Percentiles rank a stretch among this genome's conserved stretches.
Conservation (phyloP, 2,329 filamentous ascomycete genomes). For the Diaporthe sp. region DNA sequence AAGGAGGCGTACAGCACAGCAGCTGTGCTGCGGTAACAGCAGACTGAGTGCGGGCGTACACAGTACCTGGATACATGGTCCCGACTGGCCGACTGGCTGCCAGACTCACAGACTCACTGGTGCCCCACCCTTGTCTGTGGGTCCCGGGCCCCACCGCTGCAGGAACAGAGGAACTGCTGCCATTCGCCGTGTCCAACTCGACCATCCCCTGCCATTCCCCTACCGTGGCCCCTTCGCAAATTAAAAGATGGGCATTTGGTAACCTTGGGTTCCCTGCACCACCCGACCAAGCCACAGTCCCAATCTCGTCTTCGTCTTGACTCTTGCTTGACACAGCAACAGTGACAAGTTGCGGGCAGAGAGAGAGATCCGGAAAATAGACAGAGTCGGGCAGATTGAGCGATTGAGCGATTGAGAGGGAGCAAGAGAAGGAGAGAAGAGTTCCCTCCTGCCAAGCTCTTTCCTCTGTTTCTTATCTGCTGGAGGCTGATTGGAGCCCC, state of each 20-base stretch:
- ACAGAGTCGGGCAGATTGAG: background rate
- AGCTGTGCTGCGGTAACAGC: background rate
- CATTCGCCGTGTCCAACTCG: slow-evolving; percentile 15
- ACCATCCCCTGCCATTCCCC: background rate
- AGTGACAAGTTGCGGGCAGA: slow-evolving; percentile 20
- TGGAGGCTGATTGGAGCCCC: background rate
- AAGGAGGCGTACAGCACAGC: too few species aligned
- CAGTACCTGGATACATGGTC: background rate
- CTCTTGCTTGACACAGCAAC: slow-evolving; percentile 23
- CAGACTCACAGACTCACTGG: background rate
- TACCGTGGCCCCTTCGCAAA: slow-evolving; percentile 25
- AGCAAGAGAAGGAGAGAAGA: background rate
- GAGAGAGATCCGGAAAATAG: background rate
- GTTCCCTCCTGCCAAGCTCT: background rate
- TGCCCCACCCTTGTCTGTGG: slow-evolving; percentile 11
- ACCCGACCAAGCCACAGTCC: slow-evolving; percentile 26
- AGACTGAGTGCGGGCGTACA: background rate
- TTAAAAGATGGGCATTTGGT: slow-evolving; percentile 18
- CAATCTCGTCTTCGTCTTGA: slow-evolving; percentile 28
- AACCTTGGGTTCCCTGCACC: slow-evolving; percentile 19
- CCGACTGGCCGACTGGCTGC: background rate
- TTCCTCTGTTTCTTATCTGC: background rate
- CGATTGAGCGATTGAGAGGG: background rate
- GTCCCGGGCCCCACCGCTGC: slow-evolving; percentile 9
- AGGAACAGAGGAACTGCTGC: slow-evolving; percentile 31